Conservation (phyloP, 2,329 filamentous ascomycete genomes). For the Fusarium agapanthi region DNA sequence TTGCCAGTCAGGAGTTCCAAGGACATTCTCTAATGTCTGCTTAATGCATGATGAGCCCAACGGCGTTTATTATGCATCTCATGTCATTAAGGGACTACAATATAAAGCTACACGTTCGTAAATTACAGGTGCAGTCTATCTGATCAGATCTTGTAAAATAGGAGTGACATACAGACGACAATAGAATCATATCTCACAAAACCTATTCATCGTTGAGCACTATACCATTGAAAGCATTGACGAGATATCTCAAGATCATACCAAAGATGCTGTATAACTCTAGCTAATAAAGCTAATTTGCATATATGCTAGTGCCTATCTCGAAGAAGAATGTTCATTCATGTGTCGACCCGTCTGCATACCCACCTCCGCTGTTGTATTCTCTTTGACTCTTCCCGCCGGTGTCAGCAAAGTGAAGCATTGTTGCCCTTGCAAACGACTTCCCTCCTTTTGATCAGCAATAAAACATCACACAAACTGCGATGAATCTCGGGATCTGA, state of each 20-base stretch:
- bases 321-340: neutral
- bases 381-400: slow-evolving; percentile 5
- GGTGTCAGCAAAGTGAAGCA: slow-evolving; percentile 6
- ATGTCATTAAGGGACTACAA: neutral
- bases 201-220: neutral
- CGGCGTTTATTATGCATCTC: neutral
- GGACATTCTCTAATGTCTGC: neutral
- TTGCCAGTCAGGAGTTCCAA: neutral
- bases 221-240: neutral
- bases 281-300: neutral
- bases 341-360: neutral
- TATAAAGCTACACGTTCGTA: neutral
- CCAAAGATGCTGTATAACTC: neutral
- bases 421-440: slow-evolving; percentile 7
- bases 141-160: neutral
- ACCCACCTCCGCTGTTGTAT: neutral
- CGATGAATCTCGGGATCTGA: neutral
- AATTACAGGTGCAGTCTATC: too few relatives aligned
- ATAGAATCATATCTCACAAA: neutral
- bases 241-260: neutral
- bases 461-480: neutral
- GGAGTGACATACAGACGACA: neutral
- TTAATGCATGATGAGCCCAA: neutral
- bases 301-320: neutral
- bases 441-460: neutral